Evolutionary conservation across 2,329 filamentous ascomycete species (phyloP).

Genomic region (Chaetomium olivaceum): DNA sequence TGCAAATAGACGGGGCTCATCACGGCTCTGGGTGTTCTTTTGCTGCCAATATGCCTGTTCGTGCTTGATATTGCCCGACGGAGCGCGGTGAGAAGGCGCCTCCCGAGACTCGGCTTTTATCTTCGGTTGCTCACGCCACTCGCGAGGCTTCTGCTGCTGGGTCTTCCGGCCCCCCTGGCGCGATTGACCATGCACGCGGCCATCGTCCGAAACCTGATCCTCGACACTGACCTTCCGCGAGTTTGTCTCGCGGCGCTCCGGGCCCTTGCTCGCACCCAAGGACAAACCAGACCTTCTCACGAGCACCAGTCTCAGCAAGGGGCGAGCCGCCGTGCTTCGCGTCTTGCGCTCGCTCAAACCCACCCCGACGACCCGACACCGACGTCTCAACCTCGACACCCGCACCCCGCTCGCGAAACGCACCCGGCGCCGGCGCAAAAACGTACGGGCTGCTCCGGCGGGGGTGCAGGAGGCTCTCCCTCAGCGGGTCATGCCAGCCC

Average conservation of each 20-base stretch:
- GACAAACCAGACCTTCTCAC: not conserved
- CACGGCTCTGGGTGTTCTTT: not conserved
- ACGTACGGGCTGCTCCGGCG: slow-evolving; percentile 10
- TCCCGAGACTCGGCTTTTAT: not conserved
- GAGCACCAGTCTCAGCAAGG: not conserved
- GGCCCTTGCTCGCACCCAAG: not conserved
- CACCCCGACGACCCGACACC: not conserved
- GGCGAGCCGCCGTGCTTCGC: not conserved
- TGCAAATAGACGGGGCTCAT: not conserved
- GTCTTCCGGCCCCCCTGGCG: not conserved
- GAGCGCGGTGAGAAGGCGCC: not conserved
- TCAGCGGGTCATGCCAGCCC: not conserved
- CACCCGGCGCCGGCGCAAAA: not conserved
- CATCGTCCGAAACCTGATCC: not conserved
- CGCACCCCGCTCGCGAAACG: not conserved
- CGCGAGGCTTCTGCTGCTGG: not conserved
- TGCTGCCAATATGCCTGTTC: not conserved
- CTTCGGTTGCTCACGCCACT: no score
- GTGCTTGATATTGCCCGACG: not conserved
- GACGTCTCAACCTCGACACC: not conserved
- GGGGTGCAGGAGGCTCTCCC: not conserved
- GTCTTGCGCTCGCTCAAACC: not conserved
- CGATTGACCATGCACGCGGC: not conserved
- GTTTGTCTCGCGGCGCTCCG: not conserved
- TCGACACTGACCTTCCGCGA: not conserved